phyloP scores from a whole-genome alignment of 352 stramenopile genomes.

The Phytophthora hibernalis region DNA sequence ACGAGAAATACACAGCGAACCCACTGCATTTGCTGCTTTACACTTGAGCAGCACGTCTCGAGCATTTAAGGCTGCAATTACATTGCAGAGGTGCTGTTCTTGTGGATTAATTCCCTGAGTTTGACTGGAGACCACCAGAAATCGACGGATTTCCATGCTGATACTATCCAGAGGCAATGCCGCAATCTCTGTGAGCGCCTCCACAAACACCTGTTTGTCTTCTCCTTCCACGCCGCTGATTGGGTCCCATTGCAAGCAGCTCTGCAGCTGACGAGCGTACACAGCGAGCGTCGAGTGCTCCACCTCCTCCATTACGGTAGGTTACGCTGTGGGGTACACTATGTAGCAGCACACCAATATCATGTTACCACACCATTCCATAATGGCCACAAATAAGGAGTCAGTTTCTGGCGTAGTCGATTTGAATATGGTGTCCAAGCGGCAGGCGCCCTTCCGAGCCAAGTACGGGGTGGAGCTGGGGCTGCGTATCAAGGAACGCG shows the following conservation, averaged over 20 bases:
- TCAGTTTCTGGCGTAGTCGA: too few relatives aligned
- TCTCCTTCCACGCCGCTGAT: constrained; percentile 11
- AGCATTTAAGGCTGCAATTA: constrained; percentile 55
- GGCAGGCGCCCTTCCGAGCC: constrained; percentile 22
- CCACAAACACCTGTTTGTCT: constrained; percentile 64
- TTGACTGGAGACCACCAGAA: constrained; percentile 46
- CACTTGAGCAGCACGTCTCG: constrained; percentile 83
- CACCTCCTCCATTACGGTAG: constrained; percentile 7
- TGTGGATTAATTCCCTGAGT: constrained; percentile 1
- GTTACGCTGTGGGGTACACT: too few relatives aligned
- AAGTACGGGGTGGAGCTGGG: constrained; percentile 37
- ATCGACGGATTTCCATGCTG: constrained; percentile 74
- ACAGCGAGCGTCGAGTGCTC: constrained; percentile 26
- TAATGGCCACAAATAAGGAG: neutral
- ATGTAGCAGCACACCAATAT: too few relatives aligned
- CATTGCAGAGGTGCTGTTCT: constrained; percentile 35
- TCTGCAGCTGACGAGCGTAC: constrained; percentile 39
- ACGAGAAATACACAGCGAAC: constrained; percentile 75
- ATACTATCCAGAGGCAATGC: constrained; percentile 70
- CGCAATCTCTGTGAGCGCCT: constrained; percentile 77
- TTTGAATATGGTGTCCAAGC: constrained; percentile 21
- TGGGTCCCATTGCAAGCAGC: constrained; percentile 52
- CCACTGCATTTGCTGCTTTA: constrained; percentile 78
- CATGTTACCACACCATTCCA: neutral
- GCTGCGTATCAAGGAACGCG: constrained; percentile 38